phyloP scores from a whole-genome alignment of 352 stramenopile genomes.

The Phytophthora citricola region DNA sequence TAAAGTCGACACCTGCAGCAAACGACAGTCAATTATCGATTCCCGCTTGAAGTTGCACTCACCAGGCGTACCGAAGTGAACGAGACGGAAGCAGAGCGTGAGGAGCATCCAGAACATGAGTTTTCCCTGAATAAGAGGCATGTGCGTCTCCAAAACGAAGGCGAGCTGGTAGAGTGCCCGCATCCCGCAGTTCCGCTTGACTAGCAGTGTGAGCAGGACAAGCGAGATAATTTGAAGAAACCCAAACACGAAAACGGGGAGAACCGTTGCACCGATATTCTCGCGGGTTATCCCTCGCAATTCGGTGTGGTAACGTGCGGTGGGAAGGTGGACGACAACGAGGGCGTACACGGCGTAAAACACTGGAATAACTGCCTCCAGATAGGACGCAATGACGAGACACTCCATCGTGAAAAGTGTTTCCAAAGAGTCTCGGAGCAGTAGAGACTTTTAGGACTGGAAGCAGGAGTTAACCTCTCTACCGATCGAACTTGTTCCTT shows the following conservation, averaged over 20 bases:
- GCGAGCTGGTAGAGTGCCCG: constrained; percentile 25
- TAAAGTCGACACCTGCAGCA: constrained; percentile 18
- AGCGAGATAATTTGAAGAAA: constrained; percentile 32
- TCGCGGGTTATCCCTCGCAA: constrained; percentile 11
- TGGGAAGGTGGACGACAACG: constrained; percentile 29
- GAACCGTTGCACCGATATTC: constrained; percentile 7
- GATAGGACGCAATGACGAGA: constrained; percentile 39
- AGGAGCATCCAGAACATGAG: constrained; percentile 34
- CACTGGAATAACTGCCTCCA: constrained; percentile 40
- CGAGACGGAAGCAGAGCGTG: constrained; percentile 16
- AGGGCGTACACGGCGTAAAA: constrained; percentile 32
- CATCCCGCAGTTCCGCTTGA: constrained; percentile 23
- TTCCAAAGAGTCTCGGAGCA: constrained; percentile 20
- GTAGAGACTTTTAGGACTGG: background rate
- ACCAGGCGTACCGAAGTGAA: constrained; percentile 24
- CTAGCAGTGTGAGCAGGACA: constrained; percentile 6
- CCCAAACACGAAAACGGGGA: constrained; percentile 26
- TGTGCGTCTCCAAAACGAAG: constrained; percentile 27
- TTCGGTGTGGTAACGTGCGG: constrained; percentile 37
- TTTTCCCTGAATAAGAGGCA: constrained; percentile 29
- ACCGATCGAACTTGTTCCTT: background rate
- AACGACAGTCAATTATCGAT: background rate
- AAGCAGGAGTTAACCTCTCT: background rate
- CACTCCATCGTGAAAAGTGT: constrained; percentile 42
- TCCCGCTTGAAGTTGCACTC: too few relatives aligned